Conservation (phyloP, 495 filamentous ascomycete genomes). For the Mycothermus thermophilus region DNA sequence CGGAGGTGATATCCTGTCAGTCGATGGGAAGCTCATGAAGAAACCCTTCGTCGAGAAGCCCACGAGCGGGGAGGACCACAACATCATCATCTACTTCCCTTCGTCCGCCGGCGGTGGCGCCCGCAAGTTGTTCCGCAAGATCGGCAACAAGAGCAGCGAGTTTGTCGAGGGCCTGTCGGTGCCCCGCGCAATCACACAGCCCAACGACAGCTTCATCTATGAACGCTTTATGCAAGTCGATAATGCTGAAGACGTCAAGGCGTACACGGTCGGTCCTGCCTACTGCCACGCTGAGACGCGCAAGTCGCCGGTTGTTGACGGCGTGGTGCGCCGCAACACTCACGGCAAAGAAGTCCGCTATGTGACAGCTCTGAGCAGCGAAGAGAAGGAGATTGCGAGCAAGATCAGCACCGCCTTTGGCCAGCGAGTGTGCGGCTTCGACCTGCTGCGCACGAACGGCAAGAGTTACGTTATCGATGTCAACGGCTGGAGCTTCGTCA, state of each 20-base stretch:
- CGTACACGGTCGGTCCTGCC: conserved; percentile 86
- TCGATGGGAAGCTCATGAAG: conserved; percentile 65
- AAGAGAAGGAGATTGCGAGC: conserved; percentile 73
- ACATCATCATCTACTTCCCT: conserved; percentile 94
- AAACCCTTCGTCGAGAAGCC: conserved; percentile 99
- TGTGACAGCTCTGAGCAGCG: conserved; percentile 65
- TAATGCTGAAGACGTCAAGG: conserved; percentile 96
- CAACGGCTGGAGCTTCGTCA: conserved; percentile 99
- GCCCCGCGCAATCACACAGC: conserved; percentile 68
- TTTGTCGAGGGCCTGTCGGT: conserved; percentile 60
- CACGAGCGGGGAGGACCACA: conserved; percentile 96
- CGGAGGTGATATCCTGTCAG: conserved; percentile 71
- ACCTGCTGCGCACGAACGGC: conserved; percentile 73
- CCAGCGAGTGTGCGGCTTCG: conserved; percentile 91
- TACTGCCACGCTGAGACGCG: conserved; percentile 96
- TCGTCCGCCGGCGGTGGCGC: conserved; percentile 75
- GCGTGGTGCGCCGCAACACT: conserved; percentile 85
- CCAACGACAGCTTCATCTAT: conserved; percentile 75
- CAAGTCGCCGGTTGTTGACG: conserved; percentile 94
- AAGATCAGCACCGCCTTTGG: conserved; percentile 89
- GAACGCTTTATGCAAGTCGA: conserved; percentile 93
- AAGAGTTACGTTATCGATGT: conserved; percentile 98
- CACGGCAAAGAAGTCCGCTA: conserved; percentile 96
- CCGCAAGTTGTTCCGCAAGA: conserved; percentile 83
- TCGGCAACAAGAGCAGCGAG: conserved; percentile 96